A percentile compares a stretch with the other conserved stretches of the same genome.
These are phyloP conservation scores for Cutaneotrichosporon arboriforme DNA, from an alignment of 1,284 basidiomycete genomes.

Conservation along the genomic window DNA sequence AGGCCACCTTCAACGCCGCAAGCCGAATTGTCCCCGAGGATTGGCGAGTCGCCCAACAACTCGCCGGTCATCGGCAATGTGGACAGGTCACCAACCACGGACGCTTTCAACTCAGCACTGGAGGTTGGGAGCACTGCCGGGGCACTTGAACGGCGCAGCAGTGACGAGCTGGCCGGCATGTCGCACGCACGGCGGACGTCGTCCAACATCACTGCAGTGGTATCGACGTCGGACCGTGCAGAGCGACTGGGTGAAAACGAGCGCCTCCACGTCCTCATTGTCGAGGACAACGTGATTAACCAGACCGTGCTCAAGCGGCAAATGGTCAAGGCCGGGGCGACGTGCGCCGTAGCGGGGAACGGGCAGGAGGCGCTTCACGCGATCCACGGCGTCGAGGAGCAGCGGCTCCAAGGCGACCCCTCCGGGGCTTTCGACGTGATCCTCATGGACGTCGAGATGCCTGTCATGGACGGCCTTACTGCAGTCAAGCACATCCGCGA, in stretches of 20 bases:
- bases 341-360: slow-evolving; percentile 36
- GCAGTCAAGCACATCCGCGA: slow-evolving; percentile 35
- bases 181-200: too few species aligned
- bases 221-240: background rate
- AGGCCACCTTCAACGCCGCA: background rate
- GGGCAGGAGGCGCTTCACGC: slow-evolving; percentile 40
- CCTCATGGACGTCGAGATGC: slow-evolving; percentile 34
- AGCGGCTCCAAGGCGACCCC: background rate
- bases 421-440: slow-evolving; percentile 16
- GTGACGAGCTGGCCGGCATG: too few species aligned
- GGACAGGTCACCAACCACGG: too few species aligned
- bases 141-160: too few species aligned
- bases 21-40: background rate
- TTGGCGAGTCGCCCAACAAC: background rate
- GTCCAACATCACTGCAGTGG: too few species aligned
- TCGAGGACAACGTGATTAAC: slow-evolving; percentile 47
- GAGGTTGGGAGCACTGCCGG: too few species aligned
- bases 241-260: background rate
- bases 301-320: slow-evolving; percentile 44
- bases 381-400: slow-evolving; percentile 11
- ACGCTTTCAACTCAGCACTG: too few species aligned
- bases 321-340: slow-evolving; percentile 34
- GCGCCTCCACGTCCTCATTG: slow-evolving; percentile 17
- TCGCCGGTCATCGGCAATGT: too few species aligned
- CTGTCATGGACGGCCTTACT: slow-evolving; percentile 45